Evolutionary conservation across 176 grass and related monocot species (phyloP), one percentile per base, ranked within the genome.

Genomic region (Carex parvula): DNA sequence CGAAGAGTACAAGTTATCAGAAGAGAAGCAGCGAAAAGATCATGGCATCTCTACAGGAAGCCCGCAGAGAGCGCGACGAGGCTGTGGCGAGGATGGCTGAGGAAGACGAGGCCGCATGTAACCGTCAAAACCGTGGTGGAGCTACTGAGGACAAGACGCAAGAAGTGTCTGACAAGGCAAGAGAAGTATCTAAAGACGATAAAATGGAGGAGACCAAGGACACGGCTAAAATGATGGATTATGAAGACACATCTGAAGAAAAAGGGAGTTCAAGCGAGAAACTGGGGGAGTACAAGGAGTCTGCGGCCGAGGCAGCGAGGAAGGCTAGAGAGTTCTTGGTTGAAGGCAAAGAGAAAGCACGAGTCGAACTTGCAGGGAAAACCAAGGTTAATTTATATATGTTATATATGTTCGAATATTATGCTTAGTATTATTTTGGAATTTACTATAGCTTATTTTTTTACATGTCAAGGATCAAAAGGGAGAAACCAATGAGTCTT

Each of bases 41-140:
- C 18, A 90, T 90, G 91, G 83, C 91, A 54, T 93, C 91, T 33
- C 56, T 88, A 77, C 82, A 88, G 85, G 62, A 70, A 75, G 82
- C 80, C 37, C 86, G 81, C 2, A 85, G 87, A 85, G 86, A 90
- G 33, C 78, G 86, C 32, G 86, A 84, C 3, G 79, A 92, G 85
- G 61, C 64, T 26, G 71, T 70, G 58, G 88, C 77, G 48, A 76
- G 70, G 60, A 92, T 37, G 88, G 63, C 79, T 2, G 70, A 88
- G 26, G 88, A 90, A 79, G 88, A 88, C n/a, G 50, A 79, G 42
- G 88, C 83, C 0, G 65, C 80, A 16, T 84, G 55, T 22, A 87
- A 89, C 41, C n/a, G 16, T 10, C 17, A 70, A 42, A 44, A 20
- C 18, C 33, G 26, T 17, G 33, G 85, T 5, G 89, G 86, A 79